These are phyloP conservation scores for Panaeolus papilionaceus DNA, from an alignment of 768 basidiomycete genomes.

Conservation along the genomic window DNA sequence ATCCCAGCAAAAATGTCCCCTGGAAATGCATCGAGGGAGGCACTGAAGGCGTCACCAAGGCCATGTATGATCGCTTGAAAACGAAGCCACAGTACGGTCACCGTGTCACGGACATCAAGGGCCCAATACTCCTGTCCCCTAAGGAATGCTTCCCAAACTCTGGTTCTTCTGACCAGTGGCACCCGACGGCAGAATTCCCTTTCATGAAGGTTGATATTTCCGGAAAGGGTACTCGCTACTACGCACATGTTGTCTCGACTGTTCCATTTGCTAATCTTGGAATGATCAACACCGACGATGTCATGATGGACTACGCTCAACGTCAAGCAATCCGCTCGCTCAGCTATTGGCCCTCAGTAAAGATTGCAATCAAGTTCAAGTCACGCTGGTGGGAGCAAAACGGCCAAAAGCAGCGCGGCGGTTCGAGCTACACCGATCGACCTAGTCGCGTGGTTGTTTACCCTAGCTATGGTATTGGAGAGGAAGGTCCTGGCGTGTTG, in stretches of 20 bases:
- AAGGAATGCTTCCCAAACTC: not conserved
- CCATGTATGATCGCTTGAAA: constrained; percentile 16
- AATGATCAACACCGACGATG: constrained; percentile 20
- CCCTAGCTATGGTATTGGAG: constrained; percentile 25
- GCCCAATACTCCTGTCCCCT: not conserved
- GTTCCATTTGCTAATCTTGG: constrained; percentile 22
- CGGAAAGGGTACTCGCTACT: constrained; percentile 19
- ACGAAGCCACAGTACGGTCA: constrained; percentile 18
- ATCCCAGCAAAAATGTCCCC: constrained; percentile 21
- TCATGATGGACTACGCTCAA: constrained; percentile 22
- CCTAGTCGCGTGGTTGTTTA: constrained; percentile 24
- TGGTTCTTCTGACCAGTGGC: not conserved
- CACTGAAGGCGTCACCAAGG: constrained; percentile 18
- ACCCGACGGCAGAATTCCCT: not conserved
- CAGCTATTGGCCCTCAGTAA: constrained; percentile 24
- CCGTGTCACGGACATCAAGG: constrained; percentile 23
- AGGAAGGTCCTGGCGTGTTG: constrained; percentile 26
- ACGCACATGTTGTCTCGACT: constrained; percentile 25
- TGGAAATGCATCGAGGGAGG: constrained; percentile 28
- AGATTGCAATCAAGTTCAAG: constrained; percentile 26
- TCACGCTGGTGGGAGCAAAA: constrained; percentile 26
- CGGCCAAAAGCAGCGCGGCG: constrained; percentile 19
- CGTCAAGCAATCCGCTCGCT: constrained; percentile 24
- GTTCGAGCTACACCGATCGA: constrained; percentile 24
- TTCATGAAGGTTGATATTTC: constrained; percentile 23